These are phyloP conservation scores for Aspergillus neotritici DNA, from an alignment of 2,329 filamentous ascomycete genomes.

Conservation along the genomic window DNA sequence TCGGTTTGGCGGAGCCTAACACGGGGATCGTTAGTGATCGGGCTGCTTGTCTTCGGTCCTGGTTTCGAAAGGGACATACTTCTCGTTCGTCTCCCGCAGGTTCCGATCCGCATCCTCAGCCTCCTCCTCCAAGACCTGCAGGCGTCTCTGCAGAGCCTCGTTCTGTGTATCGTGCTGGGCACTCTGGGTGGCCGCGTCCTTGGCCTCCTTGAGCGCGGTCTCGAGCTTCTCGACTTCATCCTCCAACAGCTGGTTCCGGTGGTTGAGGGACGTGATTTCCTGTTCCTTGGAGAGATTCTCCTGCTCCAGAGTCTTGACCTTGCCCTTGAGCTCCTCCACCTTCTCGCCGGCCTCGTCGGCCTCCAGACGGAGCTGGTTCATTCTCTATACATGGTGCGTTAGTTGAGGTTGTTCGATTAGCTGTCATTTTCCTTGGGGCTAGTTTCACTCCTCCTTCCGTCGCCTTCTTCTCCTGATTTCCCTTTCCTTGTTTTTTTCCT, in stretches of 20 bases:
- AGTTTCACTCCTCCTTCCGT: too few relatives aligned
- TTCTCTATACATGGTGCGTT: constrained; percentile 58
- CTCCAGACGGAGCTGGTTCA: constrained; percentile 90
- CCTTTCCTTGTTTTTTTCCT: constrained; percentile 4
- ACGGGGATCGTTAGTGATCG: constrained; percentile 15
- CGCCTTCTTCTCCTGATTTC: too few relatives aligned
- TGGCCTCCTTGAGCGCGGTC: constrained; percentile 73
- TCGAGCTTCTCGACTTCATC: constrained; percentile 90
- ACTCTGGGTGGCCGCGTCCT: constrained; percentile 78
- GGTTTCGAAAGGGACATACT: constrained; percentile 59
- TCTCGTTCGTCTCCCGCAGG: constrained; percentile 94
- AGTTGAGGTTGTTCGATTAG: constrained; percentile 15
- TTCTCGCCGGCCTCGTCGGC: constrained; percentile 76
- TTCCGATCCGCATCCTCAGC: constrained; percentile 95
- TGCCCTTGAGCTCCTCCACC: constrained; percentile 78
- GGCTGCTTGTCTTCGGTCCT: neutral
- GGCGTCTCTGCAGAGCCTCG: constrained; percentile 82
- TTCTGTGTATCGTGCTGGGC: constrained; percentile 79
- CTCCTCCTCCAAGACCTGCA: constrained; percentile 96
- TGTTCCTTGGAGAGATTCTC: constrained; percentile 96
- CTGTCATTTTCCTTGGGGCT: neutral
- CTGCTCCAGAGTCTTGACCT: constrained; percentile 86
- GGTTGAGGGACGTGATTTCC: constrained; percentile 90
- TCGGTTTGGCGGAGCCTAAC: constrained; percentile 93
- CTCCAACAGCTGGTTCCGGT: constrained; percentile 93